These are phyloP conservation scores for Lecanoromycetidae sp. DNA, from an alignment of 2,329 filamentous ascomycete species.

Conservation along the genomic window DNA sequence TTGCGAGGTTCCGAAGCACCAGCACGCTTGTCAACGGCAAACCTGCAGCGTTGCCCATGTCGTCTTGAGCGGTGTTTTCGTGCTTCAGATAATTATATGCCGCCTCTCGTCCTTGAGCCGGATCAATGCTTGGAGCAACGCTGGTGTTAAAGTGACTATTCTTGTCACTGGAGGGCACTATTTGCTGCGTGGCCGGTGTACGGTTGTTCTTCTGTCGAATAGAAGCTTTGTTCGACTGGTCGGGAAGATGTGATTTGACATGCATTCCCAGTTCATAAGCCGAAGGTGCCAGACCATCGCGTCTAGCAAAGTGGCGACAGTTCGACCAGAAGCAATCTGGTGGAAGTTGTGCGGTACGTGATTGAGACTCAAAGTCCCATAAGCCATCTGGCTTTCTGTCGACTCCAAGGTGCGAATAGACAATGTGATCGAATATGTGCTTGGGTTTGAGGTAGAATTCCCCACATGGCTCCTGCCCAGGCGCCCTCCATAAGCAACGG, in stretches of 20 bases:
- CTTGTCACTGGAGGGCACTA: not conserved
- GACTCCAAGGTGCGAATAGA: slow-evolving; percentile 50
- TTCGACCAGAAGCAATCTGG: slow-evolving; percentile 54
- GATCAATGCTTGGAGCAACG: slow-evolving; percentile 3
- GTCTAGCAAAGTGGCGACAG: slow-evolving; percentile 45
- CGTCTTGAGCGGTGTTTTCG: slow-evolving; percentile 30
- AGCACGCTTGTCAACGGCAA: slow-evolving; percentile 37
- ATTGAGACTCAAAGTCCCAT: slow-evolving; percentile 30
- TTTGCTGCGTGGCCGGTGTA: slow-evolving; percentile 33
- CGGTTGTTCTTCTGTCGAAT: slow-evolving; percentile 37
- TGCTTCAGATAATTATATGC: slow-evolving; percentile 29
- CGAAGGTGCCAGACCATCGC: slow-evolving; percentile 23
- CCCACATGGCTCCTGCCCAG: slow-evolving; percentile 34
- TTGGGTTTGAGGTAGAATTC: slow-evolving; percentile 51
- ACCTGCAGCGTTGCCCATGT: slow-evolving; percentile 32
- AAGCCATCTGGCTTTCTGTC: slow-evolving; percentile 44
- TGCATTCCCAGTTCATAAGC: slow-evolving; percentile 47
- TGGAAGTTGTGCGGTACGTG: slow-evolving; percentile 27
- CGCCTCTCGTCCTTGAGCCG: slow-evolving; percentile 38
- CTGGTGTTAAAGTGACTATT: not conserved
- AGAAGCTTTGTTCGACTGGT: slow-evolving; percentile 28
- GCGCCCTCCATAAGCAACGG: slow-evolving; percentile 52
- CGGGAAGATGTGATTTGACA: slow-evolving; percentile 56
- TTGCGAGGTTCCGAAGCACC: slow-evolving; percentile 35
- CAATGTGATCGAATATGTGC: slow-evolving; percentile 61